phyloP scores from a whole-genome alignment of 306 rosid genomes.

The Medicago lupulina region DNA sequence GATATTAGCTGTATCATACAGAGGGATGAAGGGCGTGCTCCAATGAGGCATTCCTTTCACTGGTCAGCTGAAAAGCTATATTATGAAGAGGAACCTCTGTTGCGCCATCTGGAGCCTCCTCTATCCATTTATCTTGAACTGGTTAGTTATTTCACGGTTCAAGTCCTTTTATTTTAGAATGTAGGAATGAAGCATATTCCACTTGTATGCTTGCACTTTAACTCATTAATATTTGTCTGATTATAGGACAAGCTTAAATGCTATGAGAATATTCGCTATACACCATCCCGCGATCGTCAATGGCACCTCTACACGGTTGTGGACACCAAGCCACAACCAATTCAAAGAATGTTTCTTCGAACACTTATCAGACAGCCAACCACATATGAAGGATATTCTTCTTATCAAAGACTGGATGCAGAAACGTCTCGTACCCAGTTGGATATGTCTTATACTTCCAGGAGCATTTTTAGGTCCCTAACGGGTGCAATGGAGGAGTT shows the following conservation, averaged over 20 bases:
- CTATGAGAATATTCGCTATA: constrained; percentile 75
- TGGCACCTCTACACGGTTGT: constrained; percentile 93
- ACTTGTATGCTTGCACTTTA: constrained; percentile 39
- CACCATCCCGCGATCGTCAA: constrained; percentile 96
- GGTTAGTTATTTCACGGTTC: constrained; percentile 63
- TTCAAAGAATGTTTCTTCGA: constrained; percentile 93
- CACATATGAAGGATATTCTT: constrained; percentile 70
- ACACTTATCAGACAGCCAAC: constrained; percentile 94
- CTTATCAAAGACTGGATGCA: constrained; percentile 62
- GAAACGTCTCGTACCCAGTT: constrained; percentile 53
- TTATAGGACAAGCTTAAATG: constrained; percentile 92
- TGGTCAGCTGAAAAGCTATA: constrained; percentile 81
- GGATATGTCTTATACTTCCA: constrained; percentile 79
- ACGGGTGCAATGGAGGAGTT: constrained; percentile 97
- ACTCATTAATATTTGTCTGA: constrained; percentile 40
- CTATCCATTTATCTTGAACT: constrained; percentile 96
- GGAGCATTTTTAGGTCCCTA: constrained; percentile 88
- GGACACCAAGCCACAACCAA: constrained; percentile 68
- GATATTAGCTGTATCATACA: constrained; percentile 95
- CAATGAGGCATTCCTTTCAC: constrained; percentile 99
- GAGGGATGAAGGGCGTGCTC: constrained; percentile 98
- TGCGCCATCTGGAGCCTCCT: constrained; percentile 99
- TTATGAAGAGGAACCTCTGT: constrained; percentile 84
- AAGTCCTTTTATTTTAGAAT: constrained; percentile 37
- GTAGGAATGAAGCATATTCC: constrained; percentile 31